Conservation (phyloP, 2,329 filamentous ascomycete genomes). For the Myriosclerotinia scirpicola region DNA sequence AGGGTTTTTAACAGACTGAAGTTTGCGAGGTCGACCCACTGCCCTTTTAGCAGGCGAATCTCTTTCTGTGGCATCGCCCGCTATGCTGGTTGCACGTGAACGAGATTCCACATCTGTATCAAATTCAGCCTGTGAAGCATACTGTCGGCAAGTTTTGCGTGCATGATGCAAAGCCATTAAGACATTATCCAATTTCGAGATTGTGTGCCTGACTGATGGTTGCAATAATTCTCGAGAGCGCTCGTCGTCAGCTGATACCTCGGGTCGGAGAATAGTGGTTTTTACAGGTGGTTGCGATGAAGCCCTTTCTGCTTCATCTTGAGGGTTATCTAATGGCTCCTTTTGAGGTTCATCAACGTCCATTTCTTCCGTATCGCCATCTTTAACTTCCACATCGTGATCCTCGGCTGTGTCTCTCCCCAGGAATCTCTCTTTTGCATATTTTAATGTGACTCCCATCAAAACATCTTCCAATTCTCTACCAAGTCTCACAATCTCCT, state of each 20-base stretch:
- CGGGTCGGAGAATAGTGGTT: constrained; percentile 44
- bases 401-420: constrained; percentile 37
- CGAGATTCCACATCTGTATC: constrained; percentile 36
- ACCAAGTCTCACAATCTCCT: constrained; percentile 52
- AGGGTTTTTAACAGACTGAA: constrained; percentile 29
- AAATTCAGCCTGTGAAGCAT: constrained; percentile 39
- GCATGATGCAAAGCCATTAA: constrained; percentile 69
- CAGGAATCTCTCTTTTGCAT: constrained; percentile 65
- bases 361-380: constrained; percentile 28
- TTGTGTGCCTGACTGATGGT: constrained; percentile 68
- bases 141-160: constrained; percentile 52
- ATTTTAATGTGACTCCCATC: constrained; percentile 62
- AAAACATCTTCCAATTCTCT: constrained; percentile 68
- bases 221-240: constrained; percentile 62
- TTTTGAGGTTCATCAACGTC: constrained; percentile 7
- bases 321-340: background rate
- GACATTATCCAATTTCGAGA: constrained; percentile 67
- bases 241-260: constrained; percentile 69
- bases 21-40: constrained; percentile 34
- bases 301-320: constrained; percentile 24
- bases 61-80: background rate
- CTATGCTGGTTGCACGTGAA: constrained; percentile 16
- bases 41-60: constrained; percentile 25
- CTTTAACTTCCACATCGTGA: constrained; percentile 23
- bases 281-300: constrained; percentile 7